Evolutionary conservation across 768 basidiomycete genomes (phyloP), one percentile per base, ranked within the genome.

Genomic region (Psilocybe cyanescens): DNA sequence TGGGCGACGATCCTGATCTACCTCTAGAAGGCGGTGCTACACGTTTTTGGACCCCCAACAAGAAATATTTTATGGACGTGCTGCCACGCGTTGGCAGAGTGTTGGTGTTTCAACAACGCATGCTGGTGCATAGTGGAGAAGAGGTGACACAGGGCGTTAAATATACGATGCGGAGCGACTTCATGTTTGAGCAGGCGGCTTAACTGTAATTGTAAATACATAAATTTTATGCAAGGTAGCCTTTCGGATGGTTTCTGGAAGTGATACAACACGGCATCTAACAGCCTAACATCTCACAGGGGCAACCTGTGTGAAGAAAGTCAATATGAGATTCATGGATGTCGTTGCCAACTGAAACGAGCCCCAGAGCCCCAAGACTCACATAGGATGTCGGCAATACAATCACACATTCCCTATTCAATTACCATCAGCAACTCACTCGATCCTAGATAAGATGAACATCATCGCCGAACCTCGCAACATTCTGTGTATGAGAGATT

Each of bases 91-190:
- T 74, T 2, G 79, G 80, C 1, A 65, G 79, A 6, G 76, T 78
- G 4, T 68, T 81, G 28, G 70, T 80, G 8, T 79, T 80, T 55
- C 79, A 81, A 58, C 79, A 80, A 58, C 65, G 75, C 11, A 74
- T 75, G 72, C 68, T 81, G 7, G 57, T 77, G 11, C 78, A 78
- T 62, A 74, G 74, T 51, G 72, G 75, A 41, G 73, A 79, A 67
- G 74, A 77, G 63, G 76, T 79, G 6, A 55, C 63, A 11, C 57
- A 61, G 16, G 75, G 73, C 14, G 63, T 72, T 35, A 76, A 81
- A 58, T 77, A 75, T 60, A 75, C 76, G 1, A 73, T 79, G 71
- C 65, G 77, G 28, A 72, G 71, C 37, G 77, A 80, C 61, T 75
- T 80, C 44, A 67, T 80, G 72, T 79, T 72, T 56, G 71, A 72